A percentile compares a stretch with the other conserved stretches of the same genome.
Conservation (phyloP, 371 early-diverging fungal genomes). For the Mucor sp. region DNA sequence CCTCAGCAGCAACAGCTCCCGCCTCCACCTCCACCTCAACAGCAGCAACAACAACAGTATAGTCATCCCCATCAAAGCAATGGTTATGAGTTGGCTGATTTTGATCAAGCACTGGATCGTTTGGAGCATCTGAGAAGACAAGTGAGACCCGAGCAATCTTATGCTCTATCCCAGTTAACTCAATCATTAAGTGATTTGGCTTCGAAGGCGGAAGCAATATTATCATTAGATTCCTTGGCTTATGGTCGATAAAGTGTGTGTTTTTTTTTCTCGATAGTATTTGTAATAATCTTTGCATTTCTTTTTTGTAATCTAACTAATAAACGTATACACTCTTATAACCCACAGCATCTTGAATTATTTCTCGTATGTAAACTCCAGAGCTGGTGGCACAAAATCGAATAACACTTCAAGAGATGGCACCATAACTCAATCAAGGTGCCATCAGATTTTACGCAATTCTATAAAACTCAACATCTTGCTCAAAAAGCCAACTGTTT, state of each 20-base stretch:
- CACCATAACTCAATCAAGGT: too few species aligned
- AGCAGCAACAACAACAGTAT: neutral
- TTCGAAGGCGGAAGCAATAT: constrained; percentile 30
- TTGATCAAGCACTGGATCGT: constrained; percentile 27
- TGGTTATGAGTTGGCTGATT: constrained; percentile 30
- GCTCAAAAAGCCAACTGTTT: neutral
- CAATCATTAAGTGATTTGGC: constrained; percentile 29
- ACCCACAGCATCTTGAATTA: neutral
- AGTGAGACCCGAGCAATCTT: constrained; percentile 36
- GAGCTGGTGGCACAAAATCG: too few species aligned
- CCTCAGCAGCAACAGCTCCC: neutral
- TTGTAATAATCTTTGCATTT: neutral
- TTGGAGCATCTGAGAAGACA: constrained; percentile 34
- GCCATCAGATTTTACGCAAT: too few species aligned
- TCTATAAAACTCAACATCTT: neutral
- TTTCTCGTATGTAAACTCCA: too few species aligned
- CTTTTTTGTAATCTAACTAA: neutral
- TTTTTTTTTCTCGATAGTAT: neutral
- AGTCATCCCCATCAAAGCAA: neutral
- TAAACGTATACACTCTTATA: neutral
- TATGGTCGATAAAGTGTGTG: constrained; percentile 15
- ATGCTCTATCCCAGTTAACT: constrained; percentile 33
- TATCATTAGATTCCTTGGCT: constrained; percentile 32
- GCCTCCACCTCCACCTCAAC: neutral
- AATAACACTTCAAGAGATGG: too few species aligned